phyloP scores from a whole-genome alignment of 352 stramenopile genomes.

The Phytophthora pluvialis region DNA sequence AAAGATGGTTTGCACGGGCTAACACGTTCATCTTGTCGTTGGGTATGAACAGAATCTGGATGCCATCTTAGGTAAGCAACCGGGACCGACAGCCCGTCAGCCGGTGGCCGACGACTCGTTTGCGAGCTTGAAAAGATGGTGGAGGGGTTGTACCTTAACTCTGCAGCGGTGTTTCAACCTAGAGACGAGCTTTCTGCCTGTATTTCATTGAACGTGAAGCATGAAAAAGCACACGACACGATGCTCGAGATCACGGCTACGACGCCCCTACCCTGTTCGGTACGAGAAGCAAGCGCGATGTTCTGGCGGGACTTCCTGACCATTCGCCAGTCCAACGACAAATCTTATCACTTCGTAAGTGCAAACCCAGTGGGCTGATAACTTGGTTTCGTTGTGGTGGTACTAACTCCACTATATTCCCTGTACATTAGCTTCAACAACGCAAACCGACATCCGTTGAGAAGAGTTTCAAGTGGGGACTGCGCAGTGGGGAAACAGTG shows the following conservation, averaged over 20 bases:
- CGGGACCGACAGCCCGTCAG: background rate
- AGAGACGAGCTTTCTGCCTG: background rate
- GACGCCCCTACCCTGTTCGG: conserved; percentile 15
- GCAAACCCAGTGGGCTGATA: background rate
- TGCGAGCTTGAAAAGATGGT: conserved; percentile 29
- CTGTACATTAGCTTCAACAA: conserved; percentile 16
- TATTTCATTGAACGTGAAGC: background rate
- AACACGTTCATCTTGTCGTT: background rate
- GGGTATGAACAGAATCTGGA: background rate
- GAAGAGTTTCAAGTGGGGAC: conserved; percentile 30
- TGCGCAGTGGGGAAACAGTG: conserved; percentile 6
- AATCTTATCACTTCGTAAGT: conserved; percentile 40
- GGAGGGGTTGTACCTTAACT: conserved; percentile 28
- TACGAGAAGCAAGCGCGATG: conserved; percentile 22
- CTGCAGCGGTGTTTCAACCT: conserved; percentile 17
- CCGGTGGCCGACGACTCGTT: background rate
- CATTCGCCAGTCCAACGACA: conserved; percentile 25
- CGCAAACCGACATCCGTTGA: conserved; percentile 24
- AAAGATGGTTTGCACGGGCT: background rate
- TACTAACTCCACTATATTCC: conserved; percentile 1
- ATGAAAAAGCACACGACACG: background rate
- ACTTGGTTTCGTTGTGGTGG: background rate
- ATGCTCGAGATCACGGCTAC: conserved; percentile 26
- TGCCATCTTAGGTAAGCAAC: conserved; percentile 1
- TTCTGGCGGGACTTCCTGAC: conserved; percentile 25